Evolutionary conservation across 2,329 filamentous ascomycete genomes (phyloP).

Genomic region (Fusarium agapanthi): DNA sequence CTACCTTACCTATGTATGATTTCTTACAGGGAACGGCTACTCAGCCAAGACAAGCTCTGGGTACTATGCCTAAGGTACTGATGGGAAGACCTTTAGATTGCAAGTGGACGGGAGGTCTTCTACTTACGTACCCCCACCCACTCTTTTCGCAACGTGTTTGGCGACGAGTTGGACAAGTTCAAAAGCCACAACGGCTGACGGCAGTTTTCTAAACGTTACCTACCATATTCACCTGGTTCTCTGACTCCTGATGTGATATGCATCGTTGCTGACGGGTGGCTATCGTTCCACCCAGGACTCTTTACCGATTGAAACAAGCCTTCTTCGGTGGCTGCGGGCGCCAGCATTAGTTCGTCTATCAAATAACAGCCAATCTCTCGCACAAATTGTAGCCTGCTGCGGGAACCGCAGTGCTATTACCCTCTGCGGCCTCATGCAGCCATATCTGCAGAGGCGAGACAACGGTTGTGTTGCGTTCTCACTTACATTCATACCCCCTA

Average conservation of each 20-base stretch:
- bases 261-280: neutral
- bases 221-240: neutral
- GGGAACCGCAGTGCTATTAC: constrained; percentile 4
- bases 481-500: constrained; percentile 4
- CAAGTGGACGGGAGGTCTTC: neutral
- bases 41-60: constrained; percentile 2
- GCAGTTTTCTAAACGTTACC: constrained; percentile 18
- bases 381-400: constrained; percentile 1
- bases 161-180: constrained; percentile 11
- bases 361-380: constrained; percentile 12
- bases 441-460: constrained; percentile 18
- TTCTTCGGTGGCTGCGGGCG: constrained; percentile 22
- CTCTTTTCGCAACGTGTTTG: constrained; percentile 28
- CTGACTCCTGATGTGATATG: neutral
- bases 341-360: constrained; percentile 18
- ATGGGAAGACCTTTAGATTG: neutral
- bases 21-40: constrained; percentile 1
- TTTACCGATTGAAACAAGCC: constrained; percentile 6
- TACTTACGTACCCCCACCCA: constrained; percentile 16
- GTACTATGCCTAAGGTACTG: neutral
- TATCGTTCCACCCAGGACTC: neutral
- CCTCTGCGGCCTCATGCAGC: constrained; percentile 17
- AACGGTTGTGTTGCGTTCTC: neutral
- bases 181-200: constrained; percentile 28
- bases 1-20: neutral